These are phyloP conservation scores for Thuja plicata DNA, from an alignment of 83 land plant genomes.

Conservation along the genomic window DNA sequence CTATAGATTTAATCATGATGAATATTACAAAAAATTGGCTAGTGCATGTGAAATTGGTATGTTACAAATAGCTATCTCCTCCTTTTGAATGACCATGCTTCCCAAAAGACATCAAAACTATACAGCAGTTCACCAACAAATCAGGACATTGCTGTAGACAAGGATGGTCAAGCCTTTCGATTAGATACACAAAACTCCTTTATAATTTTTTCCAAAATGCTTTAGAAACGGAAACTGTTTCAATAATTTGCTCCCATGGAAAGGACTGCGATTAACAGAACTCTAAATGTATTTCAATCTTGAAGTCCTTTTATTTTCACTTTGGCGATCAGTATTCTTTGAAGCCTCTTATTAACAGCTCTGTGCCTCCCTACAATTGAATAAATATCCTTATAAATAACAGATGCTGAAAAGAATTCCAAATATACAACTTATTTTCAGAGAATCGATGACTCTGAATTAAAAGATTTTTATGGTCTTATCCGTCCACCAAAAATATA, in stretches of 20 bases:
- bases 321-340: background rate
- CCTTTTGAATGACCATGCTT: background rate
- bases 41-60: background rate
- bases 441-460: background rate
- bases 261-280: background rate
- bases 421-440: background rate
- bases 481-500: background rate
- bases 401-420: background rate
- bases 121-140: background rate
- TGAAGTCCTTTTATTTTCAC: background rate
- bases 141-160: background rate
- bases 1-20: background rate
- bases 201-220: background rate
- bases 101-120: background rate
- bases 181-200: slow-evolving; percentile 4
- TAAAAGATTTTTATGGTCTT: background rate
- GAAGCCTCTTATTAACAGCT: background rate
- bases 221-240: background rate
- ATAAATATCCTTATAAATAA: background rate
- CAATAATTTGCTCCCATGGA: background rate
- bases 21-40: slow-evolving; percentile 10
- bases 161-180: background rate
- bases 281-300: background rate
- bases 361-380: slow-evolving; percentile 1
- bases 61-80: slow-evolving; percentile 10